These are phyloP conservation scores for Melocanna baccifera DNA, from an alignment of 176 grass and related monocot species.

Conservation along the genomic window DNA sequence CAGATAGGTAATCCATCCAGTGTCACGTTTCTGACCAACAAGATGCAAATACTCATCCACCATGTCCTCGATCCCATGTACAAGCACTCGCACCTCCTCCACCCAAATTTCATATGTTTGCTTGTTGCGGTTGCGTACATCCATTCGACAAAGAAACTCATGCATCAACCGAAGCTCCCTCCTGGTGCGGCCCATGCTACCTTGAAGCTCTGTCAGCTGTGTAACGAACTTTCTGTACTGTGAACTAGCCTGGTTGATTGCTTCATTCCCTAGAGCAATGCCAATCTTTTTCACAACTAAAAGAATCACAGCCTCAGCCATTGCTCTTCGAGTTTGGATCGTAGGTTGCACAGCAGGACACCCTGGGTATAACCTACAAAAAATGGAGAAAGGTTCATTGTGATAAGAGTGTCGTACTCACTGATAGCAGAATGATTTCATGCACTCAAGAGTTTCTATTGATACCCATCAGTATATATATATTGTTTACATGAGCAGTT, in stretches of 20 bases:
- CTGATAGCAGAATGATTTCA: too few relatives aligned
- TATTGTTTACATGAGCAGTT: too few relatives aligned
- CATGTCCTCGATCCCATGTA: conserved; percentile 9
- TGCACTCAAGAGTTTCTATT: too few relatives aligned
- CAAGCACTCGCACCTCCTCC: neutral
- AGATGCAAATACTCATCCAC: conserved; percentile 24
- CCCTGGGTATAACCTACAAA: neutral
- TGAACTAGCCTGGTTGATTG: neutral
- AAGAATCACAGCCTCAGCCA: conserved; percentile 23
- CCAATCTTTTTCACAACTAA: neutral
- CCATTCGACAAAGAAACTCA: conserved; percentile 13
- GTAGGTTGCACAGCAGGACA: neutral
- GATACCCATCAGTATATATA: too few relatives aligned
- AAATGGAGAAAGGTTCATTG: too few relatives aligned
- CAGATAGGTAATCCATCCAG: neutral
- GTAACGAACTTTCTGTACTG: neutral
- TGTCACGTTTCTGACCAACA: neutral
- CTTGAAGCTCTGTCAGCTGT: conserved; percentile 23
- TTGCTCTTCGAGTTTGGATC: neutral
- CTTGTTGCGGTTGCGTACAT: conserved; percentile 12
- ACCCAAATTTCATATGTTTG: conserved; percentile 3
- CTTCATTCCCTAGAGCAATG: too few relatives aligned
- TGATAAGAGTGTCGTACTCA: too few relatives aligned
- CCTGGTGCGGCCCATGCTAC: conserved; percentile 3
- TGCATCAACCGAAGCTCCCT: conserved; percentile 7